phyloP scores from a whole-genome alignment of 2,329 filamentous ascomycete genomes.

The Phaeoacremonium minimum region DNA sequence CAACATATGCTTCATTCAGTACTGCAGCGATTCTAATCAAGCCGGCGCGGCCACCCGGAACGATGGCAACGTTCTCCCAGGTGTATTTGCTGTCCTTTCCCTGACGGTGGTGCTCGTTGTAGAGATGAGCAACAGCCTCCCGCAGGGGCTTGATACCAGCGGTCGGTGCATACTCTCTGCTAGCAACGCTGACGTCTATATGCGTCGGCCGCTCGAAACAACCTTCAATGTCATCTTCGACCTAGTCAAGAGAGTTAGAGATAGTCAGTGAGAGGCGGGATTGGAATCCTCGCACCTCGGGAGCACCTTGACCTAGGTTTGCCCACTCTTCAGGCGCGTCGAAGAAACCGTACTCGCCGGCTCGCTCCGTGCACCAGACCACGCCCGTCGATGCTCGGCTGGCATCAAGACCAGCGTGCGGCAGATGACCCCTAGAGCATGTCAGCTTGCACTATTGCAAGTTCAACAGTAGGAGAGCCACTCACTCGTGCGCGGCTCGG shows the following conservation, averaged over 20 bases:
- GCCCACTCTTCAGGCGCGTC: conserved; percentile 84
- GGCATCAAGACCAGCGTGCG: conserved; percentile 86
- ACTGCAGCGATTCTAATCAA: conserved; percentile 94
- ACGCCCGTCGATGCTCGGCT: conserved; percentile 87
- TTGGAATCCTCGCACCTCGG: conserved; percentile 7
- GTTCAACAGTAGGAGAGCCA: no score
- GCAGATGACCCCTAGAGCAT: conserved; percentile 65
- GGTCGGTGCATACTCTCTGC: conserved; percentile 88
- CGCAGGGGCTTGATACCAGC: conserved; percentile 89
- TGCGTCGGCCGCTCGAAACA: conserved; percentile 78
- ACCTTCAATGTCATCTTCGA: conserved; percentile 86
- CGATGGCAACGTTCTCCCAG: conserved; percentile 97
- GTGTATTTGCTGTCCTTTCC: conserved; percentile 88
- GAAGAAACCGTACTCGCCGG: conserved; percentile 80
- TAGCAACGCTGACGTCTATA: conserved; percentile 73
- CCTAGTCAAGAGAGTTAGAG: no score
- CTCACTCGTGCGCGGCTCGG: conserved; percentile 72
- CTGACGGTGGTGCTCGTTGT: conserved; percentile 88
- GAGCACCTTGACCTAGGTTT: conserved; percentile 65
- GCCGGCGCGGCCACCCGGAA: conserved; percentile 87
- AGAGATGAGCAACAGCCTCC: conserved; percentile 83
- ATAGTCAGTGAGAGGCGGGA: no score
- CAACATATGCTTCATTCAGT: conserved; percentile 84
- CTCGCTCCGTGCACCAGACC: conserved; percentile 87
- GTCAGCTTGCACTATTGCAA: not conserved